phyloP scores from a whole-genome alignment of 805 yeast species.

The Schwanniomyces vanrijiae region DNA sequence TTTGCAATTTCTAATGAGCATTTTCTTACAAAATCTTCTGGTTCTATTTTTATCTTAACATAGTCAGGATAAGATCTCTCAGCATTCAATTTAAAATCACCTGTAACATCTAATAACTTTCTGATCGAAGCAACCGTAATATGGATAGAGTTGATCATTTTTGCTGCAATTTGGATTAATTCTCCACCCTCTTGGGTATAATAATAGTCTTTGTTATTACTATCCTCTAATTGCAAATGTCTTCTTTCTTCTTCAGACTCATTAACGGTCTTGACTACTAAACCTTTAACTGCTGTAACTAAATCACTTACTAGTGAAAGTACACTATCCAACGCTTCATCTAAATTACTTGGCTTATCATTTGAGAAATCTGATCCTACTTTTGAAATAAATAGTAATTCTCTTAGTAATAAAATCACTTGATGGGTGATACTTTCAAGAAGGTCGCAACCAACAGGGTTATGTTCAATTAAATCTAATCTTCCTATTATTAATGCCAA shows the following conservation, averaged over 20 bases:
- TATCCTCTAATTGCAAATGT: conserved; percentile 8
- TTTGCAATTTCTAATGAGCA: conserved; percentile 64
- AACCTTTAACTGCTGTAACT: conserved; percentile 61
- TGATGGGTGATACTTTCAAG: conserved; percentile 69
- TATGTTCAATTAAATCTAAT: conserved; percentile 73
- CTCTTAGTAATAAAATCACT: conserved; percentile 62
- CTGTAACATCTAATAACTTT: conserved; percentile 53
- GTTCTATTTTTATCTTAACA: conserved; percentile 52
- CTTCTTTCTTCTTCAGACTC: conserved; percentile 36
- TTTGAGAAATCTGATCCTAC: conserved; percentile 41
- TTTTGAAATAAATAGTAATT: conserved; percentile 60
- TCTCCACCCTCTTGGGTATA: conserved; percentile 69
- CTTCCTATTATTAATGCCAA: conserved; percentile 72
- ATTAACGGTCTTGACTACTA: conserved; percentile 55
- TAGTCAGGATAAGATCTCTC: conserved; percentile 71
- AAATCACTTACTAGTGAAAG: conserved; percentile 62
- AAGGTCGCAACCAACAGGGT: conserved; percentile 65
- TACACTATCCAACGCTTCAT: conserved; percentile 54
- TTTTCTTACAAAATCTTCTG: conserved; percentile 57
- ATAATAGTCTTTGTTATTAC: conserved; percentile 35
- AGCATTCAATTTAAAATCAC: conserved; percentile 61
- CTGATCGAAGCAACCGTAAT: conserved; percentile 51
- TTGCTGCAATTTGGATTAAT: conserved; percentile 58
- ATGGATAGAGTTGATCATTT: conserved; percentile 56
- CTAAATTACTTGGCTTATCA: conserved; percentile 43